Evolutionary conservation across 78 protist genomes (phyloP).

Genomic region (Creolimax fragrantissima): DNA sequence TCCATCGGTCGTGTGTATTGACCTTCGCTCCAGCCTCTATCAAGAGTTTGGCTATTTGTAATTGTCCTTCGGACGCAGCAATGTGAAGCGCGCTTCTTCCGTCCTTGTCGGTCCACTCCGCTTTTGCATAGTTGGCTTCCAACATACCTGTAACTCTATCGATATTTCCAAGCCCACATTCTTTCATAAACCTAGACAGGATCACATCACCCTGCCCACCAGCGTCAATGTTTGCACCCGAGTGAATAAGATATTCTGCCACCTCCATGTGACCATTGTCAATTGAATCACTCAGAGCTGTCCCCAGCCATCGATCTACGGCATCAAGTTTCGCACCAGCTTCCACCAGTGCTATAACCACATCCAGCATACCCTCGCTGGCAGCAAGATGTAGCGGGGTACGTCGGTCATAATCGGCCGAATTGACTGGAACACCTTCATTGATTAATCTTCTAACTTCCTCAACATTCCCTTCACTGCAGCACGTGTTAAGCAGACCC

Average conservation of each 20-base stretch:
- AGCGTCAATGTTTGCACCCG: conserved; percentile 11
- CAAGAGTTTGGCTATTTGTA: conserved; percentile 27
- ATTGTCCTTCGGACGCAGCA: conserved; percentile 57
- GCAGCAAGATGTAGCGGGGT: conserved; percentile 68
- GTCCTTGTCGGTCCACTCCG: conserved; percentile 48
- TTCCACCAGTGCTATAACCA: conserved; percentile 20
- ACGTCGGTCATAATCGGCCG: background rate
- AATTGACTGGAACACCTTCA: background rate
- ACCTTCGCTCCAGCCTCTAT: background rate
- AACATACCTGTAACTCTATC: background rate
- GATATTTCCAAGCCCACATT: background rate
- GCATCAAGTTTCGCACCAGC: background rate
- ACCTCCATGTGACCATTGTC: conserved; percentile 6
- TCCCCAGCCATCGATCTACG: conserved; percentile 48
- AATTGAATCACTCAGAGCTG: conserved; percentile 51
- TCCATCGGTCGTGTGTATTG: conserved; percentile 38
- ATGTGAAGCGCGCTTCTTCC: conserved; percentile 58
- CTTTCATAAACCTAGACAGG: background rate
- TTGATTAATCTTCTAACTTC: background rate
- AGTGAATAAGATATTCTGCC: background rate
- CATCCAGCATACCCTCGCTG: conserved; percentile 44
- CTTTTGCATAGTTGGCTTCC: background rate
- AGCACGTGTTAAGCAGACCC: background rate
- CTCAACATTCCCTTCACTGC: background rate
- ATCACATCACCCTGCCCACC: background rate